Evolutionary conservation across 75 land plant genomes (phyloP).

Genomic region (Larix kaempferi): DNA sequence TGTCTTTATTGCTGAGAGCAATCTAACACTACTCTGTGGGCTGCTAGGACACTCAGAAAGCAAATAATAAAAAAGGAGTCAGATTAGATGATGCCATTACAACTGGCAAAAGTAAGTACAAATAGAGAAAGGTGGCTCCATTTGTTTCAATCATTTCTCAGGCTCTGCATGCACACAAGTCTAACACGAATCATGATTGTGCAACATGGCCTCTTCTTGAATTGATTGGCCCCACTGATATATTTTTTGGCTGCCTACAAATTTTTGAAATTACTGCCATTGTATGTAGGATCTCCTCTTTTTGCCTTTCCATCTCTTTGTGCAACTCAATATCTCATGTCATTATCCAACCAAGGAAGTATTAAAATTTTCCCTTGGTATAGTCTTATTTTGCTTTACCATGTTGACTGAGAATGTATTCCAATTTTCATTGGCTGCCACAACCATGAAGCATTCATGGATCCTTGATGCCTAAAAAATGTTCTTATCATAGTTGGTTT

Average conservation of each 20-base stretch:
- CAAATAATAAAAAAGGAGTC: not conserved
- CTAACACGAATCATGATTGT: not conserved
- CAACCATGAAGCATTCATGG: not conserved
- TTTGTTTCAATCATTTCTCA: not conserved
- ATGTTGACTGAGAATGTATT: not conserved
- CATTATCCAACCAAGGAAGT: not conserved
- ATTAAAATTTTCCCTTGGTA: not conserved
- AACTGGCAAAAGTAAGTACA: not conserved
- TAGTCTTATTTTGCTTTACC: not conserved
- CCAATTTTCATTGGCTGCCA: not conserved
- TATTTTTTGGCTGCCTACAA: not conserved
- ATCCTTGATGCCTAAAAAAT: not conserved
- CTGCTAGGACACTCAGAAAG: not conserved
- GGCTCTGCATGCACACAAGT: not conserved
- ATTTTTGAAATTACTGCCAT: not conserved
- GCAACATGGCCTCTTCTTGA: not conserved
- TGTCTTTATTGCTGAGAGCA: not conserved
- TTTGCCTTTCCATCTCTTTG: not conserved
- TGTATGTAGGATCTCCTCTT: not conserved
- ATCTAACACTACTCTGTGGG: not conserved
- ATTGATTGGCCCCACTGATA: not conserved
- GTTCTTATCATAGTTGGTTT: not conserved
- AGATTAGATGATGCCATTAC: not conserved
- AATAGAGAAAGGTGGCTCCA: not conserved
- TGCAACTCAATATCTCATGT: not conserved